Base-by-base conservation (phyloP, 177 flowering plant genomes). In the Vitis hybrid region DNA sequence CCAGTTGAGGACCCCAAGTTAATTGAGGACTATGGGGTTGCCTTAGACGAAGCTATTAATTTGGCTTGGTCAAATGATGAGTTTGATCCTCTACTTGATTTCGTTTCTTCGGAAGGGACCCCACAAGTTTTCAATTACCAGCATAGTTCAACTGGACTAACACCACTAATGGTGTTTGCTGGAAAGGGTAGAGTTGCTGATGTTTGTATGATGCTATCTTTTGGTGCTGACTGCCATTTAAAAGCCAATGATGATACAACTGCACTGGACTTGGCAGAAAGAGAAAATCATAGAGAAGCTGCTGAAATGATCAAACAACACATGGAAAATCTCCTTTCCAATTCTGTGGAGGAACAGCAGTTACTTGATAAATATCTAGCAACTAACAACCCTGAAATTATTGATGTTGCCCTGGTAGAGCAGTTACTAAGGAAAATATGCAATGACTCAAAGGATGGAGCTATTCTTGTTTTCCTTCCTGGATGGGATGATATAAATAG, bases 401-500 rank as follows among this genome's bases (percentile, higher is more conserved):
- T 92, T 74, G 97, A 96, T 79, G 78, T 70, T 74, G 81, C 78
- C 76, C 94, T 96, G 48, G 86, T 96, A 33, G 97, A 84, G 79
- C 79, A 81, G 69, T 77, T 94, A 67, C 48, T 94, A 56, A 85
- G 79, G 70, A 90, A 85, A 80, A 89, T 94, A 73, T 96, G 99
- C 65, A 65, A 2, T 60, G 97, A 90, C 76, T 90, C 97, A 16
- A 69, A 77, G 55, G 92, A 90, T 72, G 99, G 99, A 60, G 99
- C 97, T 10, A 76, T 96, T 58, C 96, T 94, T 71, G 86, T 96
- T 72, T 96, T 96, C 69, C 89, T 96, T 71, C 97, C 99, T 14
- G 98, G 99, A 19, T 96, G 98, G 98, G 97, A 92, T 72, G 99
- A 88, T 70, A 96, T 96, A 73, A 90, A 86, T 68, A 89, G 72